A percentile compares a stretch with the other conserved stretches of the same genome.
Evolutionary conservation across 768 basidiomycete genomes (phyloP).

Genomic region (Termitomyces sp.): DNA sequence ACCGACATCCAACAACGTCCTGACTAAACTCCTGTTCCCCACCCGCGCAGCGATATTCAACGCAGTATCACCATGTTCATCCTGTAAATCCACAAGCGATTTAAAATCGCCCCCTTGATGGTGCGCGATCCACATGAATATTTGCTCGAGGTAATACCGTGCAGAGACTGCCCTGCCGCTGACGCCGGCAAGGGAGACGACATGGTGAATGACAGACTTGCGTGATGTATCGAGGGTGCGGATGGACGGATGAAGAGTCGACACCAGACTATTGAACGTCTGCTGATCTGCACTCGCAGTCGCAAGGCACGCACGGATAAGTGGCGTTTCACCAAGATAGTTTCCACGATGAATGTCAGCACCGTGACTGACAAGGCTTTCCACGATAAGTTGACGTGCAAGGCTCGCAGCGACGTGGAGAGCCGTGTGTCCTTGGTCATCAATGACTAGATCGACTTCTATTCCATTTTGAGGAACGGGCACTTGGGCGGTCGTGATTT

Average conservation of each 20-base stretch:
- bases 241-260: slow-evolving; percentile 64
- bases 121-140: slow-evolving; percentile 82
- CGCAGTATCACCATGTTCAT: slow-evolving; percentile 93
- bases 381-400: slow-evolving; percentile 61
- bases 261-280: slow-evolving; percentile 62
- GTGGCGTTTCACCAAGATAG: slow-evolving; percentile 88
- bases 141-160: slow-evolving; percentile 86
- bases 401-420: slow-evolving; percentile 91
- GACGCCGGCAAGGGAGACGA: slow-evolving; percentile 85
- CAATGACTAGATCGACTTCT: slow-evolving; percentile 82
- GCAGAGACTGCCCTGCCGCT: slow-evolving; percentile 82
- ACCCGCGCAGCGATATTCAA: slow-evolving; percentile 93
- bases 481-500: slow-evolving; percentile 43
- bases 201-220: slow-evolving; percentile 87
- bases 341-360: slow-evolving; percentile 92
- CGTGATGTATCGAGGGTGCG: slow-evolving; percentile 84
- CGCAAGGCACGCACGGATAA: slow-evolving; percentile 87
- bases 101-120: slow-evolving; percentile 71
- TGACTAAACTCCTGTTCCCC: slow-evolving; percentile 83
- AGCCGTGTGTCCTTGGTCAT: slow-evolving; percentile 92
- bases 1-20: slow-evolving; percentile 84
- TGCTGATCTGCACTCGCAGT: slow-evolving; percentile 81
- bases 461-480: slow-evolving; percentile 24
- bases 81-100: slow-evolving; percentile 84
- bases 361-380: slow-evolving; percentile 66